Evolutionary conservation across 177 flowering plant species (phyloP).

Genomic region (Vitis hybrid): DNA sequence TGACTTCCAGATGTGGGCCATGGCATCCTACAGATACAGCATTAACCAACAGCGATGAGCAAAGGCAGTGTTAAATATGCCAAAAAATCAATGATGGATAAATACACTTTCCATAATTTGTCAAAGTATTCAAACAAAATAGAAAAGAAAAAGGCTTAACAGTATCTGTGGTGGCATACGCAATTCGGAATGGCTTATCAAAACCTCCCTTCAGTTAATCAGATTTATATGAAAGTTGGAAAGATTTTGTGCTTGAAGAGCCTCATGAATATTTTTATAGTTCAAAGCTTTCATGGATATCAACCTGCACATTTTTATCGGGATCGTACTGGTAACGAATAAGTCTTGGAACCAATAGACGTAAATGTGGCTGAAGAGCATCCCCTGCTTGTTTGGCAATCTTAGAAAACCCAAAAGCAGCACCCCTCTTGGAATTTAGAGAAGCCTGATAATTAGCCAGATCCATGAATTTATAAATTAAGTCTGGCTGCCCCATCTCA

Average conservation of each 20-base stretch:
- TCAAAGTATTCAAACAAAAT: not conserved
- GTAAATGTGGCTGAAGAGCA: conserved; percentile 84
- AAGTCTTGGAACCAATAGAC: conserved; percentile 79
- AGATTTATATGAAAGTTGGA: not conserved
- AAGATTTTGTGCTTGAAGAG: conserved; percentile 1
- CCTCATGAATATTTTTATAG: not conserved
- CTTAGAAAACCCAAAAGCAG: conserved; percentile 98
- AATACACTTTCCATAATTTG: not conserved
- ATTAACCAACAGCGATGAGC: conserved; percentile 13
- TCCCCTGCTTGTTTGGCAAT: conserved; percentile 99
- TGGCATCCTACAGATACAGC: conserved; percentile 72
- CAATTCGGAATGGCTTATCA: not conserved
- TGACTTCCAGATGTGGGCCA: conserved; percentile 97
- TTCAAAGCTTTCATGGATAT: not conserved
- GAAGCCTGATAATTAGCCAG: conserved; percentile 95
- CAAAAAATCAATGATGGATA: not conserved
- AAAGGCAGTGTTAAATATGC: not conserved
- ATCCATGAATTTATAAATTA: conserved; percentile 98
- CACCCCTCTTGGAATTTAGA: conserved; percentile 95
- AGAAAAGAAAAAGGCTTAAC: not conserved
- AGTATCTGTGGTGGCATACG: too few species aligned
- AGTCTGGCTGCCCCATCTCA: conserved; percentile 99
- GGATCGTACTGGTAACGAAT: conserved; percentile 98
- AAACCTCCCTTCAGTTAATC: not conserved
- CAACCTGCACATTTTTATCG: conserved; percentile 98